Evolutionary conservation across 805 yeast genomes (phyloP).

Genomic region (Soucietia sequanensis): DNA sequence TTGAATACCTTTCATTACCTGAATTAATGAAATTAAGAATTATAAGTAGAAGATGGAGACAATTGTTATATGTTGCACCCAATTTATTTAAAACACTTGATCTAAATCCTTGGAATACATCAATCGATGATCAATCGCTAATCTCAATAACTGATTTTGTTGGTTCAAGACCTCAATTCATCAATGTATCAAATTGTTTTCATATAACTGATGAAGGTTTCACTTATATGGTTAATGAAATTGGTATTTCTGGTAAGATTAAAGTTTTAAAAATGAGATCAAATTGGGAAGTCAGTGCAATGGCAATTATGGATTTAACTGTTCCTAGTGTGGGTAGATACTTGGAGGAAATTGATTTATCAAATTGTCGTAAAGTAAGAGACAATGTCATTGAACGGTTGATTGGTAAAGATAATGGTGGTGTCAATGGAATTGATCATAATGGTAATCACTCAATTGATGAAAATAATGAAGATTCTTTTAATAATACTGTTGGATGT

Average conservation of each 20-base stretch:
- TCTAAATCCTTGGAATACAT: conserved; percentile 60
- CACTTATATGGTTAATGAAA: conserved; percentile 64
- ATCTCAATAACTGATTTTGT: conserved; percentile 64
- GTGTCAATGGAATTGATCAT: conserved; percentile 4
- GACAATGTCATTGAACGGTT: conserved; percentile 70
- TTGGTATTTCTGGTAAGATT: conserved; percentile 64
- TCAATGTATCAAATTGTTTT: conserved; percentile 71
- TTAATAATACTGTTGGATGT: conserved; percentile 50
- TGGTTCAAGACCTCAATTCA: conserved; percentile 60
- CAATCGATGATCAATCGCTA: conserved; percentile 56
- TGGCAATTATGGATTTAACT: conserved; percentile 79
- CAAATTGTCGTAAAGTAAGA: conserved; percentile 70
- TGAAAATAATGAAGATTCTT: conserved; percentile 8
- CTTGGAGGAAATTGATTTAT: conserved; percentile 60
- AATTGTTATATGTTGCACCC: conserved; percentile 56
- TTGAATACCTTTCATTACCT: conserved; percentile 53
- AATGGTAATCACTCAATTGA: conserved; percentile 3
- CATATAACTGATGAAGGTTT: conserved; percentile 78
- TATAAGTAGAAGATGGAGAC: conserved; percentile 69
- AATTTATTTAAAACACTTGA: conserved; percentile 53
- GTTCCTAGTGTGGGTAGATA: conserved; percentile 61
- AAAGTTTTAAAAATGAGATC: conserved; percentile 58
- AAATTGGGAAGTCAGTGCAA: conserved; percentile 75
- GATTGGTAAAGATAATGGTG: conserved; percentile 49
- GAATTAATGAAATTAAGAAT: conserved; percentile 58